Evolutionary conservation across 768 basidiomycete genomes (phyloP), one percentile per base, ranked within the genome.

Genomic region (Lactarius deliciosus): DNA sequence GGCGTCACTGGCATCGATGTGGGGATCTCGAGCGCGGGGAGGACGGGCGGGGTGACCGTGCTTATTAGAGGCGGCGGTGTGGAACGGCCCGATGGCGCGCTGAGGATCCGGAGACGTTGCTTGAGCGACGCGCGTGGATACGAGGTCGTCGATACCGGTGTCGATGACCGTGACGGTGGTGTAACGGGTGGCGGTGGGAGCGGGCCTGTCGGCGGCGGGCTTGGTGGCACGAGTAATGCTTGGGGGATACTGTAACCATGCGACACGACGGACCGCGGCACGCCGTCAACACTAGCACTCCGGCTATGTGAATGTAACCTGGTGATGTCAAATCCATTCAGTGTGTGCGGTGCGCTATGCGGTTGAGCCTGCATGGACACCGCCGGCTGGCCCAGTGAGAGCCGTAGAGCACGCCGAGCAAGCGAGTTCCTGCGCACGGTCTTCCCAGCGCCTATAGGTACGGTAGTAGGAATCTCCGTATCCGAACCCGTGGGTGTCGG

Each of bases 71-170:
- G 74, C 68, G 74, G 72, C 30, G 74, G 71, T 40, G 69, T 68
- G 45, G 72, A 36, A 18, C 66, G 72, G 22, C 71, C 69, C 50
- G 73, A 65, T 10, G 69, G 65, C 4, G 87, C 81, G 72, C 88
- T 90, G 60, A 86, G 81, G 59, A 88, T 85, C 60, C 90, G 86
- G 62, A 90, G 72, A 40, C 90, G 87, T 68, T 85, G 85, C 70
- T 82, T 85, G 70, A 91, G 71, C 16, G 73, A 43, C 41, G 66
- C 38, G 30, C 65, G 70, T 18, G 67, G 66, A 15, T 71, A 66
- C 30, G 62, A 50, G 34, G 68, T 61, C 47, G 69, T 40, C 45
- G 70, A 41, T 2, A 63, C 40, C 13, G 73, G 69, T 65, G 72
- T 70, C 59, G 66, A 69, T 66, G 72, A 69, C 59, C 65, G 68